These are phyloP conservation scores for Pseudocercospora crystallina DNA, from an alignment of 2,329 filamentous ascomycete species.

Conservation along the genomic window DNA sequence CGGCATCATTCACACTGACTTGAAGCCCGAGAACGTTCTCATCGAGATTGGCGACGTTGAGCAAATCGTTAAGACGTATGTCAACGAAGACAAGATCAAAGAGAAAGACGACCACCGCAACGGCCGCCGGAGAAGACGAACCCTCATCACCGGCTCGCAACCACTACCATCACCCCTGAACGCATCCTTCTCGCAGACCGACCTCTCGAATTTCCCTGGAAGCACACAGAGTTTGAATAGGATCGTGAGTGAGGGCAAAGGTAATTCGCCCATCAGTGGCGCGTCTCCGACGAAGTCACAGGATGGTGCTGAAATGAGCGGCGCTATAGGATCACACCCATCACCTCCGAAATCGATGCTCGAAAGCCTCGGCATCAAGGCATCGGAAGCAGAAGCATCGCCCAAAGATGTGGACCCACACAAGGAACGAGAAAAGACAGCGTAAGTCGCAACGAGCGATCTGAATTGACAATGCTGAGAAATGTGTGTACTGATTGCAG, in stretches of 20 bases:
- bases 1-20: conserved; percentile 96
- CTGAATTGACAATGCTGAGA: conserved; percentile 15
- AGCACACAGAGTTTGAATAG: conserved; percentile 75
- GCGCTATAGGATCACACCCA: conserved; percentile 48
- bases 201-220: conserved; percentile 61
- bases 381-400: conserved; percentile 16
- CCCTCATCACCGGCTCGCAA: conserved; percentile 94
- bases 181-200: conserved; percentile 79
- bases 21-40: conserved; percentile 96
- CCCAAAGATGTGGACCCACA: conserved; percentile 52
- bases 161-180: conserved; percentile 93
- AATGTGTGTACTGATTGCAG: conserved; percentile 29
- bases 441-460: conserved; percentile 60
- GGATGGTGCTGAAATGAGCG: conserved; percentile 54
- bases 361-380: conserved; percentile 56
- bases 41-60: conserved; percentile 99
- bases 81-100: conserved; percentile 71
- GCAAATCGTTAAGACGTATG: conserved; percentile 94
- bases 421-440: conserved; percentile 86
- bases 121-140: conserved; percentile 82
- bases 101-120: conserved; percentile 86
- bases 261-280: conserved; percentile 40
- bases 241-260: conserved; percentile 75
- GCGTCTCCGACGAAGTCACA: conserved; percentile 39
- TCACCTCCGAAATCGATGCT: conserved; percentile 58